Base-by-base conservation (phyloP, 352 stramenopile genomes). In the Phytophthora fragariaefolia region DNA sequence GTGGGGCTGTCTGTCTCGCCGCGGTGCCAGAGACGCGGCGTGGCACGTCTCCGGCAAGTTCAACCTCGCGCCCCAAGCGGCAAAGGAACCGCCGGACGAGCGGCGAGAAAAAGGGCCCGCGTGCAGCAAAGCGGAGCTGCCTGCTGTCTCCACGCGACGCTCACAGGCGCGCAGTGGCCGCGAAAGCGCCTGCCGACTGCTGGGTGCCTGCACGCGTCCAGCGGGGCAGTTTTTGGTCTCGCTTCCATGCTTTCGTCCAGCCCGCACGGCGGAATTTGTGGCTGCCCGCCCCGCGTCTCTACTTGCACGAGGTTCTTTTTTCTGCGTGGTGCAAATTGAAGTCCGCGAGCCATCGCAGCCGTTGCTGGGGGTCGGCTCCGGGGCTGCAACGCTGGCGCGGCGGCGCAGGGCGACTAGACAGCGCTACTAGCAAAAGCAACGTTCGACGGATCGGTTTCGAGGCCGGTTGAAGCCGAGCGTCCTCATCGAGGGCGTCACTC, bases 51-150 rank as follows among this genome's bases (percentile, higher is more conserved):
- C 45, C 12, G 62, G 50, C 36, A 73, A 55, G 15, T 69, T 73
- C 58, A 62, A 69, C 50, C 32, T 63, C 49, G 45, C 46, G 62
- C 28, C 40, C 58, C 65, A 73, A 69, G 65, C 65, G 57, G 57
- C 59, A 70, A 70, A 49, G 28, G 36, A 64, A 64, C 62, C 62
- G 53, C 45, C 53, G 36, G 43, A 68, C 60, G 13, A 47, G 20
- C 26, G 23, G 50, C 50, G n/a, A 57, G 42, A 57, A 57, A 6
- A 47, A 12, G 50, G 30, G 26, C 20, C 20, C 18, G 22, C 18
- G n/a, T 28, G 43, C 20, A 48, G 40, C 20, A 48, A 63, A 54
- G 40, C 22, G 6, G 20, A n/a, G n/a, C n/a, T n/a, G n/a, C n/a
- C n/a, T n/a, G n/a, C n/a, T n/a, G n/a, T n/a, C n/a, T n/a, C n/a